Base-by-base conservation (phyloP, 371 early-diverging fungal species). In the Apophysomyces elegans region DNA sequence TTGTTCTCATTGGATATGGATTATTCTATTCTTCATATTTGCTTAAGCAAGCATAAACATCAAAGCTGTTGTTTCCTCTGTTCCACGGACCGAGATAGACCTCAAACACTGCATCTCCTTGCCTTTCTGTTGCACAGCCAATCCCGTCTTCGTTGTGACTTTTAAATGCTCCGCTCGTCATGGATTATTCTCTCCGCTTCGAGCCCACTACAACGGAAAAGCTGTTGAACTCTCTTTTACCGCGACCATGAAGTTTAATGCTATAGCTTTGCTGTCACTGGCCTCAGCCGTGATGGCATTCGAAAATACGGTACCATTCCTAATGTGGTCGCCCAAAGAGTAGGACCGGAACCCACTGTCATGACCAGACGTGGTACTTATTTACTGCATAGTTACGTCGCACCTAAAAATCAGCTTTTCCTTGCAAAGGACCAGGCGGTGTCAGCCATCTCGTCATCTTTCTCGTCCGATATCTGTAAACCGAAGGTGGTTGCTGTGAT, bases 401-500 rank as follows among this genome's bases (percentile, higher is more conserved):
- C 66, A 32, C 36, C 64, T 37, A 45, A 57, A 21, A 63, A 70
- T n/a, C 83, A 83, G 56, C 61, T 77, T 26, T 67, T 80, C 39
- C 60, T 83, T 21, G 62, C 62, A 21, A 66, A 70, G 12, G 61
- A 71, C 36, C 72, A 74, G 38, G 83, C 77, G 13, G 56, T 71
- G 58, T 56, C 67, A 35, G 37, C 59, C 56, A 76, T 77, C 54
- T 58, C 72, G 36, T 64, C 70, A 18, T 67, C 73, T 37, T 72
- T 79, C 8, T 69, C 75, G 9, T 41, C 72, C 18, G 69, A 75
- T 64, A 66, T 79, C 37, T 83, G 83, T 57, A 67, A 73, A 36
- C 76, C 77, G 21, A 73, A 79, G 60, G 58, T 76, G 9, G 67
- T 83, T 56, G 77, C 79, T 41, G 62, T 83, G 16, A 61, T 83